A percentile compares a stretch with the other conserved stretches of the same genome.
Conservation (phyloP, 108 stramenopile species). For the Cyclostephanos invisitatus region DNA sequence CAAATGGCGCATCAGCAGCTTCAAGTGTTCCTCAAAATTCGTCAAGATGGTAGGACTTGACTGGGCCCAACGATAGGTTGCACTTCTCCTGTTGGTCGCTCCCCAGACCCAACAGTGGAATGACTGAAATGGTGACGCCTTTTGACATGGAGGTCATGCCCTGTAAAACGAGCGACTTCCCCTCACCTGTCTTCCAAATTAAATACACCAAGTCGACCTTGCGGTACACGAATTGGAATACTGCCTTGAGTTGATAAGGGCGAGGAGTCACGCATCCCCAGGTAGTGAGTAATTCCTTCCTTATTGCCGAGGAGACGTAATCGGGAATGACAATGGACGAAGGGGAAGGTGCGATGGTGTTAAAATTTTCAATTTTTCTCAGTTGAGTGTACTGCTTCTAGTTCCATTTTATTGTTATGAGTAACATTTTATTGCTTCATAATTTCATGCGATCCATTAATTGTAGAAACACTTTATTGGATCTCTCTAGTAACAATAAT, state of each 20-base stretch:
- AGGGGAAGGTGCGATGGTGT: background rate
- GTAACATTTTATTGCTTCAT: too few relatives aligned
- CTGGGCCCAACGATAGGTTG: background rate
- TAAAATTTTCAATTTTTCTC: too few relatives aligned
- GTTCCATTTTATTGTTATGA: too few relatives aligned
- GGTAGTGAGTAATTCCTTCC: background rate
- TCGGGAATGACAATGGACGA: background rate
- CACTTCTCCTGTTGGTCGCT: slow-evolving; percentile 9
- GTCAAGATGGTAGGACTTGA: background rate
- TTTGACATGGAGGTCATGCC: slow-evolving; percentile 13
- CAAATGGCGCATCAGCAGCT: background rate
- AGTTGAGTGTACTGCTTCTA: too few relatives aligned
- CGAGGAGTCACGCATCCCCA: background rate
- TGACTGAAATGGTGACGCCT: slow-evolving; percentile 6
- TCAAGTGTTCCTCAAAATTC: background rate
- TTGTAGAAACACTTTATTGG: too few relatives aligned
- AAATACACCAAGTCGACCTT: slow-evolving; percentile 11
- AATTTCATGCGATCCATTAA: too few relatives aligned
- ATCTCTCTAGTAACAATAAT: too few relatives aligned
- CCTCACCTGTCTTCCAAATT: slow-evolving; percentile 21
- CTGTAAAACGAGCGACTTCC: slow-evolving; percentile 14
- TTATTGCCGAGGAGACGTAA: too few relatives aligned
- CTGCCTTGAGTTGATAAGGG: background rate
- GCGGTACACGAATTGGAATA: background rate
- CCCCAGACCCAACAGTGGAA: slow-evolving; percentile 14